Base-by-base conservation (phyloP, 2,329 filamentous ascomycete species). In the Ilyonectria destructans region DNA sequence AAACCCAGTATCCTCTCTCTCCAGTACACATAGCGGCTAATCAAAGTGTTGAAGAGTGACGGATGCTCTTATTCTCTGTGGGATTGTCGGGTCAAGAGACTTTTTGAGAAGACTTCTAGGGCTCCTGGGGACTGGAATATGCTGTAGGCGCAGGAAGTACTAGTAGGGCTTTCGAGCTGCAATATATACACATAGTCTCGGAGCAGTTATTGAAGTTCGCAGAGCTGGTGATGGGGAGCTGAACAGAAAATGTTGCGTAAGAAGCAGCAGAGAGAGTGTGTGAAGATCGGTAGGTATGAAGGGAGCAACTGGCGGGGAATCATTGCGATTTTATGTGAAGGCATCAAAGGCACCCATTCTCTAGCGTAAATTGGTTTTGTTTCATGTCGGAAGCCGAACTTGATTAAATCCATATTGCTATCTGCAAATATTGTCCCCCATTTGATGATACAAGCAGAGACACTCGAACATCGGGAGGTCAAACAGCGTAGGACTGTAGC, bases 1-100 rank as follows among this genome's bases (percentile, higher is more conserved):
- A 77, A 51, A 77, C 49, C 9, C 73, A 68, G 21, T 68, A 75
- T 0, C 70, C 69, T 57, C 75, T 72, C 12, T 74, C 69, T 12
- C 72, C 73, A 80, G 72, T 74, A 26, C 75, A 77, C 75, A 77
- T 77, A 62, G 13, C 67, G 19, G 23, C 12, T 21, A 6, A 37
- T 19, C 51, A 54, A 35, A 12, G 13, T 13, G n/a, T 35, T 54
- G n/a, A n/a, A n/a, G 31, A 21, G 21, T 35, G 13, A 2, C 10
- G 12, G n/a, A 15, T 13, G n/a, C 6, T n/a, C 12, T 54, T 31
- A 17, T 37, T 35, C n/a, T 21, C n/a, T 12, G 46, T 35, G 51
- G 19, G 51, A 54, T 31, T 33, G 5, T 19, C 29, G 10, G 19
- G n/a, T 19, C 2, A 7, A 33, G 9, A 13, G 9, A 19, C 35